Evolutionary conservation across 352 stramenopile genomes (phyloP).

Genomic region (Phytophthora tentaculata): DNA sequence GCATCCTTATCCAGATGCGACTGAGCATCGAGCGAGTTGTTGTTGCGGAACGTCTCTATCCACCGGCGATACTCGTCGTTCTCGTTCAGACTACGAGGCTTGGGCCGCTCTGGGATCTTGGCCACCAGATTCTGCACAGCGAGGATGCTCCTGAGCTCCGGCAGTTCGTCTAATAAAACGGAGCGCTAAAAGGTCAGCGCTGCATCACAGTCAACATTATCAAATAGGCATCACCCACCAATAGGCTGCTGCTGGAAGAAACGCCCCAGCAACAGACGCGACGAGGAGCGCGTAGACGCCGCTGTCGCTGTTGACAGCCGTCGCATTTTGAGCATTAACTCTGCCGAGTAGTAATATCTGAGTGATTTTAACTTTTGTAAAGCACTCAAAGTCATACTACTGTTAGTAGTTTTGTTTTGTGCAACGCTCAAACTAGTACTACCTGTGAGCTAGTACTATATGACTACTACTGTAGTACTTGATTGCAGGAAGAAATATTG

Average conservation of each 20-base stretch:
- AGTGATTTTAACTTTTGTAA: no score
- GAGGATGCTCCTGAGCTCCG: constrained; percentile 64
- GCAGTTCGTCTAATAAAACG: constrained; percentile 41
- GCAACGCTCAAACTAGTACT: no score
- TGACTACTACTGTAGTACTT: no score
- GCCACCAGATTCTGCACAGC: constrained; percentile 60
- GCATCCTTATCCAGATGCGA: constrained; percentile 47
- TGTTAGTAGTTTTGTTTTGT: no score
- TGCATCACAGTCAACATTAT: background rate
- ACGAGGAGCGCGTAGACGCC: constrained; percentile 24
- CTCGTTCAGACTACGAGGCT: constrained; percentile 27
- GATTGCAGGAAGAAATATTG: no score
- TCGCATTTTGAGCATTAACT: no score
- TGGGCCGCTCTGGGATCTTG: constrained; percentile 37
- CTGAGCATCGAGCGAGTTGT: constrained; percentile 15
- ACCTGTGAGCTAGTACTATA: no score
- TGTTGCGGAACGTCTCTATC: constrained; percentile 34
- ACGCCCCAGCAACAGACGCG: constrained; percentile 34
- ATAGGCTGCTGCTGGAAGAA: constrained; percentile 48
- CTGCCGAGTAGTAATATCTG: no score
- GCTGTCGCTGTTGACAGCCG: constrained; percentile 37
- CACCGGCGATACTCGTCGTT: constrained; percentile 32
- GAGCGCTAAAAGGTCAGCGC: constrained; percentile 7
- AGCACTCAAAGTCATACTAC: no score
- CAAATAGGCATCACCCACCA: constrained; percentile 15